phyloP scores from a whole-genome alignment of 2,329 filamentous ascomycete species.

The Cytospora piceicola region DNA sequence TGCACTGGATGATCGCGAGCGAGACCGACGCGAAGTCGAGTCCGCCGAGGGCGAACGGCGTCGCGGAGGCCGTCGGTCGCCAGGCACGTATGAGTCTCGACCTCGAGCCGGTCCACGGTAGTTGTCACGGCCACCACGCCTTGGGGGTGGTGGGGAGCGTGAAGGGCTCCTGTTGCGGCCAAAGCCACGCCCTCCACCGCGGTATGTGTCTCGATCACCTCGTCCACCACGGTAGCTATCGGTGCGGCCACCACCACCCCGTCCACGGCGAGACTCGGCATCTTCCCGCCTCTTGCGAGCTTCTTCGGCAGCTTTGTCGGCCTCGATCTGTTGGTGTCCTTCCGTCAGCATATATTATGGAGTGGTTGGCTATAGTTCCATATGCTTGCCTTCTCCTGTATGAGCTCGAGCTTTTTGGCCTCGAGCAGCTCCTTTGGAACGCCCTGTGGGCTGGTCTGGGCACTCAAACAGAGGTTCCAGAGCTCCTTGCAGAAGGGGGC shows the following conservation, averaged over 20 bases:
- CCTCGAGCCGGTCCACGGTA: slow-evolving; percentile 39
- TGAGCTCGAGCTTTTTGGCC: slow-evolving; percentile 92
- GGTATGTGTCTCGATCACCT: slow-evolving; percentile 55
- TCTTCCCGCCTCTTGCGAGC: slow-evolving; percentile 72
- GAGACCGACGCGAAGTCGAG: slow-evolving; percentile 43
- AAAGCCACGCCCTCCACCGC: slow-evolving; percentile 47
- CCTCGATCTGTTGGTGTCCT: slow-evolving; percentile 65
- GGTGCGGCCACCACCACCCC: slow-evolving; percentile 43
- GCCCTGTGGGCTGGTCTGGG: slow-evolving; percentile 83
- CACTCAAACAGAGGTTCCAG: slow-evolving; percentile 90
- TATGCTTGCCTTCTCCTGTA: slow-evolving; percentile 81
- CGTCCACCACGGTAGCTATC: slow-evolving; percentile 60
- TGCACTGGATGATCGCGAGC: slow-evolving; percentile 27
- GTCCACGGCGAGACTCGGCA: slow-evolving; percentile 64
- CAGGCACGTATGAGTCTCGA: slow-evolving; percentile 59
- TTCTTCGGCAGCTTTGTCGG: slow-evolving; percentile 79
- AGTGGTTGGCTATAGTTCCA: background rate
- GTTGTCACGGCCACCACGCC: slow-evolving; percentile 49
- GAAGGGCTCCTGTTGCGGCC: slow-evolving; percentile 52
- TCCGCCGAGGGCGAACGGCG: slow-evolving; percentile 46
- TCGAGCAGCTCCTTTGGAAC: slow-evolving; percentile 94
- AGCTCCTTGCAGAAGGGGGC: slow-evolving; percentile 88
- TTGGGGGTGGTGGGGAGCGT: slow-evolving; percentile 51
- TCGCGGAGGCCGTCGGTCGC: slow-evolving; percentile 46
- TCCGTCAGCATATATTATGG: background rate